phyloP scores from a whole-genome alignment of 2,329 filamentous ascomycete species.

The Chaetothyriales sp. region DNA sequence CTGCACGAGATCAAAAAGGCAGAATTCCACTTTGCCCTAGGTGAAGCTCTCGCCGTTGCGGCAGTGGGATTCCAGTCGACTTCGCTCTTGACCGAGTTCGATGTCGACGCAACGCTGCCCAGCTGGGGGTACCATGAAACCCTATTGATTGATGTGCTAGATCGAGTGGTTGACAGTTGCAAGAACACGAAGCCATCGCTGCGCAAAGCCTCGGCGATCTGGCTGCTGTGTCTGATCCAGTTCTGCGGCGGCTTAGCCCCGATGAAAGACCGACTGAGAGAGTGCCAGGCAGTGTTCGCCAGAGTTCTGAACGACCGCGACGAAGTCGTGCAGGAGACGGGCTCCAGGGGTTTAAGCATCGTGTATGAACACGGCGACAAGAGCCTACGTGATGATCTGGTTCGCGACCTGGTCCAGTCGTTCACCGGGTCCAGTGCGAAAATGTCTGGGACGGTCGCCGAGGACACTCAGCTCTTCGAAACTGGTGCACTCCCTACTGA shows the following conservation, averaged over 20 bases:
- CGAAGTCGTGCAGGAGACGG: constrained; percentile 89
- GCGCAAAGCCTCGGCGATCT: constrained; percentile 85
- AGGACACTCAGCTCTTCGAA: constrained; percentile 87
- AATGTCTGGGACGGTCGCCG: constrained; percentile 61
- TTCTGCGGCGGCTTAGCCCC: constrained; percentile 63
- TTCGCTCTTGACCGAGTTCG: constrained; percentile 58
- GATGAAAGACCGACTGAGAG: constrained; percentile 59
- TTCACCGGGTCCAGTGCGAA: constrained; percentile 70
- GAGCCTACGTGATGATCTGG: constrained; percentile 64
- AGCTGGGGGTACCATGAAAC: constrained; percentile 19
- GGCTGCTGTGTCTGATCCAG: constrained; percentile 83
- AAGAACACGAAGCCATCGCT: constrained; percentile 76
- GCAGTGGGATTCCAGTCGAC: constrained; percentile 73
- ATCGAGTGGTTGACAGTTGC: constrained; percentile 64
- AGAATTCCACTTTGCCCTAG: constrained; percentile 80
- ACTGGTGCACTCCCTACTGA: constrained; percentile 80
- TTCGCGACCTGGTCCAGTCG: constrained; percentile 73
- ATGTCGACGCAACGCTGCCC: constrained; percentile 49
- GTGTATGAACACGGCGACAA: constrained; percentile 88
- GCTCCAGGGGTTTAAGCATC: constrained; percentile 75
- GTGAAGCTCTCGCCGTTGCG: constrained; percentile 70
- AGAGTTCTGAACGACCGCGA: constrained; percentile 74
- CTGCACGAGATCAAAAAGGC: constrained; percentile 74
- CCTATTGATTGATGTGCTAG: constrained; percentile 35
- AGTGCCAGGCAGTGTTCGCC: constrained; percentile 80